These are phyloP conservation scores for Gossypium sturtianum DNA, from an alignment of 345 rosid species.

Conservation along the genomic window DNA sequence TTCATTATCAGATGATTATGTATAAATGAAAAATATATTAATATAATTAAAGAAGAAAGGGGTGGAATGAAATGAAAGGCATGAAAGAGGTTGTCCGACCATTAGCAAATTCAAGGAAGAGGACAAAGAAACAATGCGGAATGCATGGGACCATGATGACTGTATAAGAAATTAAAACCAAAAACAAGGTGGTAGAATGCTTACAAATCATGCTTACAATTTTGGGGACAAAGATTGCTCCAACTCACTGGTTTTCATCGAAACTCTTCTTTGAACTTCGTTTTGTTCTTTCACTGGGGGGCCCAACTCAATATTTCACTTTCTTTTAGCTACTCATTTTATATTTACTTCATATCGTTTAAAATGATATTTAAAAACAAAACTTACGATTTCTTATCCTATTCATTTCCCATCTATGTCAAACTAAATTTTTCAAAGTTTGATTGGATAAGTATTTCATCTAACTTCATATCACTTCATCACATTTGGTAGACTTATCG, in stretches of 20 bases:
- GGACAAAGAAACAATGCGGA: not conserved
- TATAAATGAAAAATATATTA: too few species aligned
- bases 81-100: not conserved
- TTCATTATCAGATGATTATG: too few species aligned
- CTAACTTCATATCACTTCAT: too few species aligned
- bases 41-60: too few species aligned
- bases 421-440: too few species aligned
- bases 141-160: slow-evolving; percentile 6
- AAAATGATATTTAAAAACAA: too few species aligned
- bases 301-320: not conserved
- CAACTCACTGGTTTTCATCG: not conserved
- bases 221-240: not conserved
- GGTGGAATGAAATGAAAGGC: not conserved
- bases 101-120: not conserved
- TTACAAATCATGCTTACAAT: slow-evolving; percentile 1
- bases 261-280: not conserved
- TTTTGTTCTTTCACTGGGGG: slow-evolving; percentile 2
- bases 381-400: too few species aligned
- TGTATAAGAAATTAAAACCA: not conserved
- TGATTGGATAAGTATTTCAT: too few species aligned
- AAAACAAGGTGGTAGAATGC: not conserved
- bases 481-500: too few species aligned
- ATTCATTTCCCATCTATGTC: too few species aligned
- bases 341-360: too few species aligned
- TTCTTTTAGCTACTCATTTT: too few species aligned